These are phyloP conservation scores for Arthroderma sp. DNA, from an alignment of 2,329 filamentous ascomycete genomes.

Conservation along the genomic window DNA sequence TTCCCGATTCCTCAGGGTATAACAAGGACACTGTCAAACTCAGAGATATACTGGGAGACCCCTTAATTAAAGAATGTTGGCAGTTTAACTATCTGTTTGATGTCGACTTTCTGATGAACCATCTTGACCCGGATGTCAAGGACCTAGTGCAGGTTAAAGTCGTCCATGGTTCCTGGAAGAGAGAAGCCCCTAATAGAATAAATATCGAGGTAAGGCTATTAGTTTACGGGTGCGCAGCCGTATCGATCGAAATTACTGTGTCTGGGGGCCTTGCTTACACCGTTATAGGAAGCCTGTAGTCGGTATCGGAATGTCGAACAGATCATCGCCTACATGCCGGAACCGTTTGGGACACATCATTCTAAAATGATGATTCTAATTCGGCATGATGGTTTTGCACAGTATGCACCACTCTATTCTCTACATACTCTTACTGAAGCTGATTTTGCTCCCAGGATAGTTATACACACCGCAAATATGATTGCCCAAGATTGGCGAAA, in stretches of 20 bases:
- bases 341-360: constrained; percentile 75
- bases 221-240: background rate
- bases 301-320: constrained; percentile 55
- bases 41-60: constrained; percentile 57
- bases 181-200: constrained; percentile 47
- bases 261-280: constrained; percentile 1
- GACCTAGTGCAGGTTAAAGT: constrained; percentile 43
- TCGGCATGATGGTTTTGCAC: constrained; percentile 60
- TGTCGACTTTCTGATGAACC: constrained; percentile 46
- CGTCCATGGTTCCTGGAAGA: constrained; percentile 54
- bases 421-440: background rate
- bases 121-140: constrained; percentile 46
- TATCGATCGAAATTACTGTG: background rate
- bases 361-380: constrained; percentile 80
- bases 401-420: constrained; percentile 28
- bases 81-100: constrained; percentile 45
- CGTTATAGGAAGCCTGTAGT: constrained; percentile 44
- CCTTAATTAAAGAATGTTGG: constrained; percentile 53
- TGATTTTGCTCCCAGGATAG: constrained; percentile 30
- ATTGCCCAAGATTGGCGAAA: constrained; percentile 78
- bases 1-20: constrained; percentile 37
- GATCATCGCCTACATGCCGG: constrained; percentile 64
- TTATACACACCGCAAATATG: constrained; percentile 88
- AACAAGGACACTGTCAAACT: constrained; percentile 57
- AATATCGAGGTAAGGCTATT: constrained; percentile 40